Conservation (phyloP, 495 filamentous ascomycete genomes). For the Gamarada debralockiae region DNA sequence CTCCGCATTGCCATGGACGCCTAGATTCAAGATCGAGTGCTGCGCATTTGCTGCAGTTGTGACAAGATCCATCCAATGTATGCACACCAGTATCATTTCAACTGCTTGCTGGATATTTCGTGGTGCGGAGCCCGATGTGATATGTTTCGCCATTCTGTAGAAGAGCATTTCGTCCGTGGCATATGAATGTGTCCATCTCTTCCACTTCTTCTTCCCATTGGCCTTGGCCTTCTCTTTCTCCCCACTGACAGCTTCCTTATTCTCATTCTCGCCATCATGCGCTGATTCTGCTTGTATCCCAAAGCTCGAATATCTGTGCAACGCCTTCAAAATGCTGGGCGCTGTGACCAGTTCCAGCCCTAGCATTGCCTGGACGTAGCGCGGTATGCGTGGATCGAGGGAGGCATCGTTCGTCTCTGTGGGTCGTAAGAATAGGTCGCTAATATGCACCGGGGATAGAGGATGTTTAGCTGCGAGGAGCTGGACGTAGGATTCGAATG, state of each 20-base stretch:
- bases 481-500: slow-evolving; percentile 38
- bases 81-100: slow-evolving; percentile 24
- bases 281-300: slow-evolving; percentile 11
- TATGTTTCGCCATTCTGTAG: slow-evolving; percentile 42
- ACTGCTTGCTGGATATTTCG: slow-evolving; percentile 24
- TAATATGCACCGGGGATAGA: slow-evolving; percentile 41
- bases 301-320: slow-evolving; percentile 57
- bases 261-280: slow-evolving; percentile 8
- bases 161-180: slow-evolving; percentile 46
- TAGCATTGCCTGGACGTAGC: slow-evolving; percentile 61
- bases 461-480: slow-evolving; percentile 40
- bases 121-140: slow-evolving; percentile 34
- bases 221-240: slow-evolving; percentile 12
- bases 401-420: slow-evolving; percentile 40
- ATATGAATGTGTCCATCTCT: slow-evolving; percentile 47
- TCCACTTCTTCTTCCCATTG: slow-evolving; percentile 12
- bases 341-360: slow-evolving; percentile 45
- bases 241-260: slow-evolving; percentile 13
- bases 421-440: slow-evolving; percentile 57
- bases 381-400: slow-evolving; percentile 60
- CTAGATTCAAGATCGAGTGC: slow-evolving; percentile 31
- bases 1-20: slow-evolving; percentile 32
- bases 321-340: slow-evolving; percentile 50
- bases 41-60: slow-evolving; percentile 22
- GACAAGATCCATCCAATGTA: slow-evolving; percentile 35